Evolutionary conservation across 2,329 filamentous ascomycete species (phyloP), one percentile per base, ranked within the genome.

Genomic region (Xylariaceae sp.): DNA sequence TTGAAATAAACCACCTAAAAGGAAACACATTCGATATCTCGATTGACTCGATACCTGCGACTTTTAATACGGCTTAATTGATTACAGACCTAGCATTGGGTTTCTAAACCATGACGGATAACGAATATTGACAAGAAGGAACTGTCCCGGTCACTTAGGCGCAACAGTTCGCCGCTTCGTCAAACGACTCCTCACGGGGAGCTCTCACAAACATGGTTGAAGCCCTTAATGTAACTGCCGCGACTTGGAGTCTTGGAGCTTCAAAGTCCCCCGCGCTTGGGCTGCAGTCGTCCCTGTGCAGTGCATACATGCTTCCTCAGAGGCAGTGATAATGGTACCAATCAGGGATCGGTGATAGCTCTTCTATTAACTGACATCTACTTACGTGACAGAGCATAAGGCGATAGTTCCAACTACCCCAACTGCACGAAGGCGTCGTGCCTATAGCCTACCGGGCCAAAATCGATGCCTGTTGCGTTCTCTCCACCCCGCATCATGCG

Each of bases 401-500:
- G 29, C 9, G 4, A 23, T n/a, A 26, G 21, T 6, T 24, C 8
- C 8, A 39, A n/a, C 6, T 49, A 45, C 39, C 44, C 45, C 28
- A 43, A 19, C 45, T 46, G 16, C 40, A 31, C 6, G n/a, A 24
- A 37, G n/a, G n/a, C n/a, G n/a, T n/a, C n/a, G 21, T 4, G 21
- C 28, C 39, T 57, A 72, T 29, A 71, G 48, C 6, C 33, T 61
- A n/a, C 67, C 68, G 16, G 70, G 70, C 67, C 67, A 72, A 36
- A 74, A 74, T 23, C 71, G 68, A 24, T 61, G 60, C 40, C 44
- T 41, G 61, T 79, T 78, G 51, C 37, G 46, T 61, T 77, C 75
- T 60, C 73, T 75, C 80, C 80, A 83, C 2, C 54, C 73, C 47
- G 69, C 73, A 67, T 82, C 80, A 74, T 83, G 80, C 53, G 80